Conservation (phyloP, 2,329 filamentous ascomycete genomes). For the Ramularia collo-cygni region DNA sequence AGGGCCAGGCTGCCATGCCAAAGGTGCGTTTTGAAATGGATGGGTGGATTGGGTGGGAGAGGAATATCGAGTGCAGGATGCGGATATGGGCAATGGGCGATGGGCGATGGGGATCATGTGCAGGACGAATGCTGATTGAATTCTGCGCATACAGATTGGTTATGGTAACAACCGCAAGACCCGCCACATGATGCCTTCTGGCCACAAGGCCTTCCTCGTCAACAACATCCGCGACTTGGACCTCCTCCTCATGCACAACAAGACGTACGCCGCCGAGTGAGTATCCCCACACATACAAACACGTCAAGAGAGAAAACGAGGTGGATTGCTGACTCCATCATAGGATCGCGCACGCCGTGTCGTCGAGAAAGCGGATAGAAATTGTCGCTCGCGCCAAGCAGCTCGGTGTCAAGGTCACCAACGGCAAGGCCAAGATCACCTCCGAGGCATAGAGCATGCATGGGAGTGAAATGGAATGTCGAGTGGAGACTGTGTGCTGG, state of each 20-base stretch:
- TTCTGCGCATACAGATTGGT: constrained; percentile 63
- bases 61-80: constrained; percentile 3
- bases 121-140: constrained; percentile 11
- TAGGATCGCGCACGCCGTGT: constrained; percentile 97
- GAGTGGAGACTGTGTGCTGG: too few relatives aligned
- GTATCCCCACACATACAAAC: constrained; percentile 35
- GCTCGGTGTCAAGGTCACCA: constrained; percentile 98
- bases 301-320: constrained; percentile 10
- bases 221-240: constrained; percentile 94
- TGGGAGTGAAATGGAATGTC: too few relatives aligned
- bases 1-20: constrained; percentile 92
- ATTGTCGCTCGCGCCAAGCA: constrained; percentile 97
- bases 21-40: constrained; percentile 62
- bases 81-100: constrained; percentile 7
- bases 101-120: constrained; percentile 5
- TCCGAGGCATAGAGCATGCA: constrained; percentile 61
- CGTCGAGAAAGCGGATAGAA: constrained; percentile 96
- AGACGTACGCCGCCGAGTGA: constrained; percentile 97
- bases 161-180: constrained; percentile 99
- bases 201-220: constrained; percentile 99
- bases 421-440: constrained; percentile 97
- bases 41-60: constrained; percentile 3
- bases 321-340: constrained; percentile 31
- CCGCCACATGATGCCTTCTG: constrained; percentile 95
- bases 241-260: constrained; percentile 99